A percentile compares a stretch with the other conserved stretches of the same genome.
These are phyloP conservation scores for Populus hybrid DNA, from an alignment of 441 rosid genomes.

Conservation along the genomic window DNA sequence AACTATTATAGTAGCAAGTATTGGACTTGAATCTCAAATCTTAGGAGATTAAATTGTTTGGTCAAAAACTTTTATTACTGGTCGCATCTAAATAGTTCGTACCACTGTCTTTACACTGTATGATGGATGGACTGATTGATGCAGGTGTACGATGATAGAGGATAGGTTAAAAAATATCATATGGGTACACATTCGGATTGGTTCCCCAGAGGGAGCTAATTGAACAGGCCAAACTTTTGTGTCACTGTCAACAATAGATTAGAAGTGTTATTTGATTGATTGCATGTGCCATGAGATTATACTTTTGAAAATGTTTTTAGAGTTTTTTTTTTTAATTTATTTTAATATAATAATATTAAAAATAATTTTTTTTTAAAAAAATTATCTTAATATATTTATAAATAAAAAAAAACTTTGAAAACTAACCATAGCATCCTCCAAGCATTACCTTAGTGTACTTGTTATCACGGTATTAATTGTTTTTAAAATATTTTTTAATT, in stretches of 20 bases:
- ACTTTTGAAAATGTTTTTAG: neutral
- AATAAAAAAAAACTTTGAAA: no score
- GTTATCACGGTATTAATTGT: rapidly evolving
- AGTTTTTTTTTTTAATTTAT: no score
- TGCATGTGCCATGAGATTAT: neutral
- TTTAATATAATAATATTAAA: no score
- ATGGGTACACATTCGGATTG: neutral
- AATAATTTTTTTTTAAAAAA: no score
- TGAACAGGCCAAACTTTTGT: neutral
- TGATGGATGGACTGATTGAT: neutral
- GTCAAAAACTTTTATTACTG: no score
- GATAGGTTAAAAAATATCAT: neutral
- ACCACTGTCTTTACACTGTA: neutral
- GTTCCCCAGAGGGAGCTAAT: conserved; percentile 8
- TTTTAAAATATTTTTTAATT: no score
- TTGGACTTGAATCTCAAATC: no score
- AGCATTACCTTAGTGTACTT: no score
- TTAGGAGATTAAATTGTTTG: no score
- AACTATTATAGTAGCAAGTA: no score
- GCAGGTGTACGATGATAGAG: neutral
- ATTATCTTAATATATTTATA: no score
- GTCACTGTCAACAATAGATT: neutral
- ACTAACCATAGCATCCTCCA: rapidly evolving
- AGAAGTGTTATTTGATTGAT: neutral
- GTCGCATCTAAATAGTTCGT: no score